Conservation (phyloP, 306 rosid species). For the Rosa persica region DNA sequence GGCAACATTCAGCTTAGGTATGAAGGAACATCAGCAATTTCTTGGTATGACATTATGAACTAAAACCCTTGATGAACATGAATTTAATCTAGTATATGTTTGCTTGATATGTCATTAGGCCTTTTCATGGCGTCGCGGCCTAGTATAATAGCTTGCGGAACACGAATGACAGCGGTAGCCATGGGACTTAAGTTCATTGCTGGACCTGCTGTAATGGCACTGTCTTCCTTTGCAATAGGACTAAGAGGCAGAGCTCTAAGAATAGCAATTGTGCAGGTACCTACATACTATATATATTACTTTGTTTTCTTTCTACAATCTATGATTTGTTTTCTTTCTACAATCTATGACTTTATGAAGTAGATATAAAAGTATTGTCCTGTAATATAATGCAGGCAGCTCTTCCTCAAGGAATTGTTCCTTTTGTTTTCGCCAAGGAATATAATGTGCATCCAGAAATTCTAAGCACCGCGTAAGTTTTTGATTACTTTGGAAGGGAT, state of each 20-base stretch:
- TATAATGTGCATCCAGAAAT: conserved; percentile 74
- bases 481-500: not conserved
- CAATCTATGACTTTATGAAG: not conserved
- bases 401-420: conserved; percentile 96
- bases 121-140: conserved; percentile 79
- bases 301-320: not conserved
- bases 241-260: conserved; percentile 51
- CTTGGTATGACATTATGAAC: not conserved
- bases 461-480: conserved; percentile 76
- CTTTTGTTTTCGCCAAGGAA: conserved; percentile 93
- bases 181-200: conserved; percentile 72
- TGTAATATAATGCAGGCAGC: conserved; percentile 60
- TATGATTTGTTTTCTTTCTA: not conserved
- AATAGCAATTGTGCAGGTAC: conserved; percentile 83
- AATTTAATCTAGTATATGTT: not conserved
- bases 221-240: conserved; percentile 64
- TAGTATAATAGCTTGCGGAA: conserved; percentile 71
- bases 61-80: conserved; percentile 1
- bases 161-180: conserved; percentile 57
- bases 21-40: conserved; percentile 15
- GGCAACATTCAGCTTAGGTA: conserved; percentile 99
- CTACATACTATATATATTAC: not conserved
- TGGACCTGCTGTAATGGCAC: conserved; percentile 85
- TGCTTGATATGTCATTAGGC: conserved; percentile 24
- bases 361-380: not conserved